These are phyloP conservation scores for Rhexocercosporidium sp. DNA, from an alignment of 2,329 filamentous ascomycete species.

Conservation along the genomic window DNA sequence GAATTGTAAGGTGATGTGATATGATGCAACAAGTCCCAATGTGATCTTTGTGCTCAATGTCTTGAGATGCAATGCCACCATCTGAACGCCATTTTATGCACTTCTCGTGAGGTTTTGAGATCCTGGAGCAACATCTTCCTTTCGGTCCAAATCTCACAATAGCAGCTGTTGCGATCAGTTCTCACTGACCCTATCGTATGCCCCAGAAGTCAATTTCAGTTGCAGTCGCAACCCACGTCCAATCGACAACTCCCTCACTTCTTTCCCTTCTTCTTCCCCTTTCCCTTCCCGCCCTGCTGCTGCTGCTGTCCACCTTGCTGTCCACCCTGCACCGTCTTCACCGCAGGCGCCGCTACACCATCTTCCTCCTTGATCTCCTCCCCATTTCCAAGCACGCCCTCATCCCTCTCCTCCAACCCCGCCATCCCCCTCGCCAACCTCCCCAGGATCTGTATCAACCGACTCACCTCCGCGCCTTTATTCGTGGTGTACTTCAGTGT, in stretches of 20 bases:
- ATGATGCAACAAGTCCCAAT: background rate
- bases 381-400: constrained; percentile 42
- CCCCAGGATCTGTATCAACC: constrained; percentile 78
- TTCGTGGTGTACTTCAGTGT: constrained; percentile 90
- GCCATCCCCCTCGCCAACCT: constrained; percentile 74
- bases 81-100: constrained; percentile 15
- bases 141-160: background rate
- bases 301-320: constrained; percentile 47
- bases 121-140: background rate
- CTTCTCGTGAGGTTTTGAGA: background rate
- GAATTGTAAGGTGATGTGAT: constrained; percentile 2
- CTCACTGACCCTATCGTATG: too few relatives aligned
- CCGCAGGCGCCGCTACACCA: constrained; percentile 18
- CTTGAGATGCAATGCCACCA: background rate
- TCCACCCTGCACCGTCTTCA: constrained; percentile 45
- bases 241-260: constrained; percentile 51
- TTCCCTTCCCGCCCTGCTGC: constrained; percentile 55
- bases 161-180: too few relatives aligned
- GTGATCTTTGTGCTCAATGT: constrained; percentile 3
- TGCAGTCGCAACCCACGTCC: background rate
- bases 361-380: constrained; percentile 16
- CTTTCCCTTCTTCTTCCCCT: constrained; percentile 55
- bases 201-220: too few relatives aligned
- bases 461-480: constrained; percentile 87
- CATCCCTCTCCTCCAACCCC: constrained; percentile 51